Evolutionary conservation across 2,329 filamentous ascomycete species (phyloP).

Genomic region (Phoma herbarum): DNA sequence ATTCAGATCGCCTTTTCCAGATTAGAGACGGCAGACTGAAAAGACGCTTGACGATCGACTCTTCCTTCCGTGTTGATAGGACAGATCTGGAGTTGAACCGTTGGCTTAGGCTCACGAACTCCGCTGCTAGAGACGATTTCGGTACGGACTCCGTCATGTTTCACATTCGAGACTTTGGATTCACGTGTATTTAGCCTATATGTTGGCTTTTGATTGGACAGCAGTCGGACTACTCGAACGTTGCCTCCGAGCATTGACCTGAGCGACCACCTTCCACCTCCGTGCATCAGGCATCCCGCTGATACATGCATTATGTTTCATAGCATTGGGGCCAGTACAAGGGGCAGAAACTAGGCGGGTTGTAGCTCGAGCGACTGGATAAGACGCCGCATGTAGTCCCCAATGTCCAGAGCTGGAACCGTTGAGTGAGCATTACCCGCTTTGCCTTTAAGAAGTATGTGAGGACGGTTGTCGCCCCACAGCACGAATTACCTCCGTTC

Average conservation of each 20-base stretch:
- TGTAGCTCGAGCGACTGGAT: neutral
- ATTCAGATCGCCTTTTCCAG: neutral
- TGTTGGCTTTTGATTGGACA: neutral
- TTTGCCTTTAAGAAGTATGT: neutral
- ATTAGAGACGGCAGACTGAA: neutral
- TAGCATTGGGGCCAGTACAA: neutral
- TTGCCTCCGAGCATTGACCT: neutral
- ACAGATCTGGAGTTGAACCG: neutral
- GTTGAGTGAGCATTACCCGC: neutral
- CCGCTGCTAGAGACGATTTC: neutral
- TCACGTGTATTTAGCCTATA: neutral
- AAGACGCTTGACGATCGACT: neutral
- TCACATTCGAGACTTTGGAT: neutral
- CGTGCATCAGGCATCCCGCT: neutral
- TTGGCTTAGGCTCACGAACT: neutral
- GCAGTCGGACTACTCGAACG: neutral
- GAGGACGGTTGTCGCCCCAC: neutral
- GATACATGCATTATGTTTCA: neutral
- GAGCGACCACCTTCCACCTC: neutral
- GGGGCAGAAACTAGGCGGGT: neutral
- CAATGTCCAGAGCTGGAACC: neutral
- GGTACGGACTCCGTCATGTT: neutral
- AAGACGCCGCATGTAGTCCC: neutral
- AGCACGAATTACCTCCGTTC: neutral
- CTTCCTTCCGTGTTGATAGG: neutral